Base-by-base conservation (phyloP, 306 rosid species). In the Cicer yamashitae region DNA sequence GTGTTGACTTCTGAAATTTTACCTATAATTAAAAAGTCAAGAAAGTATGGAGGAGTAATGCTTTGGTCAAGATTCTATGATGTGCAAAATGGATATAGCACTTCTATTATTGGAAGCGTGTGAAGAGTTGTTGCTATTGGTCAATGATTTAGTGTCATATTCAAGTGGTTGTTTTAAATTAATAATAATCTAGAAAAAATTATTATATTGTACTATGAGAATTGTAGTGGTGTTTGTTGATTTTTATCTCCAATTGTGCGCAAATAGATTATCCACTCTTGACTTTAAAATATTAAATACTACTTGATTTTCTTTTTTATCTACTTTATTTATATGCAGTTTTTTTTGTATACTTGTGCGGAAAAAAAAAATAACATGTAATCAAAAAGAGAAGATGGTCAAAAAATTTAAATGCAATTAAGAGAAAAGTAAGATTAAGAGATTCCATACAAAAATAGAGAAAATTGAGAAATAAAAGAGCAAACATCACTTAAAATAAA, bases 1-100 rank as follows among this genome's bases (percentile, higher is more conserved):
- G 91, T 82, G 75, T 58, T 93, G 83, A 85, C 78, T 0, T 77
- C 89, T 10, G 11, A 82, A 6, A 82, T 91, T 34, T 68, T 93
- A 60, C 96, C 96, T 0, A 85, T 52, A 56, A 87, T 93, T 39
- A 82, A 79, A 78, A 77, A 73, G 67, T 85, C 96, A 1, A 60
- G 79, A 0, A 82, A 87, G 67, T 91, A 93, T 74, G 97, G 92
- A 53, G 98, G 97, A 7, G 96, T 93, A 47, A 93, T 88, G 96
- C 51, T 91, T 30, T 91, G 96, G 96, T 87, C 93, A 13, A 87
- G 85, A 46, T 89, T 63, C 82, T 67, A 11, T 82, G 97, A 89
- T 82, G 46, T 66, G 6, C 68, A 79, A 47, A 83, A 14, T 25
- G 92, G 92, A 12, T 93, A 88, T 25, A 88, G 89, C 60, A n/a